phyloP scores from a whole-genome alignment of 169 alveolate genomes.

The Plasmodium ovale region DNA sequence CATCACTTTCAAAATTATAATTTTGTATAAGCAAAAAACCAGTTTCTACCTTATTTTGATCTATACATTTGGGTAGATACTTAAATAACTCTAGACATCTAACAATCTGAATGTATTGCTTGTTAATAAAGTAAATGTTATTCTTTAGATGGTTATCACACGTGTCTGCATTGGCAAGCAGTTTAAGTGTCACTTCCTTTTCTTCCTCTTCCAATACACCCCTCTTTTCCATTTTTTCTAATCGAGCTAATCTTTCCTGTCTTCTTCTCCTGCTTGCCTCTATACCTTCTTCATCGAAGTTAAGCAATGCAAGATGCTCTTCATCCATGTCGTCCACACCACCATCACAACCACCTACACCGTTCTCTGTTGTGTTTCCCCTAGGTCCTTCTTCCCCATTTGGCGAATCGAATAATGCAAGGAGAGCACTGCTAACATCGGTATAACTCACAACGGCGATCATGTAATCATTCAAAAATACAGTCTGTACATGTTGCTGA shows the following conservation, averaged over 20 bases:
- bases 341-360: neutral
- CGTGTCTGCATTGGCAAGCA: neutral
- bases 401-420: neutral
- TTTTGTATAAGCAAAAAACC: constrained; percentile 53
- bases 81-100: constrained; percentile 37
- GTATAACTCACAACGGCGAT: neutral
- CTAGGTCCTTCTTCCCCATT: neutral
- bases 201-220: neutral
- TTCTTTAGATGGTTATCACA: neutral
- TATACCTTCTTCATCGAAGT: neutral
- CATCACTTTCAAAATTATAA: constrained; percentile 15
- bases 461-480: neutral
- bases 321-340: neutral
- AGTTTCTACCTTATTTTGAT: constrained; percentile 17
- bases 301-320: neutral
- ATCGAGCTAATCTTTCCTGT: neutral
- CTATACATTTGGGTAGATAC: constrained; percentile 35
- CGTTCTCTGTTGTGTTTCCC: neutral
- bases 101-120: constrained; percentile 5
- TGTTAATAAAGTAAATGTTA: constrained; percentile 24
- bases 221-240: neutral
- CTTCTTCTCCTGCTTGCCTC: neutral
- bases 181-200: neutral
- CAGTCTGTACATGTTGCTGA: constrained; percentile 60
- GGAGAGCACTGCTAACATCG: neutral